phyloP scores from a whole-genome alignment of 1,139 yeast species.

The Candida sp. region DNA sequence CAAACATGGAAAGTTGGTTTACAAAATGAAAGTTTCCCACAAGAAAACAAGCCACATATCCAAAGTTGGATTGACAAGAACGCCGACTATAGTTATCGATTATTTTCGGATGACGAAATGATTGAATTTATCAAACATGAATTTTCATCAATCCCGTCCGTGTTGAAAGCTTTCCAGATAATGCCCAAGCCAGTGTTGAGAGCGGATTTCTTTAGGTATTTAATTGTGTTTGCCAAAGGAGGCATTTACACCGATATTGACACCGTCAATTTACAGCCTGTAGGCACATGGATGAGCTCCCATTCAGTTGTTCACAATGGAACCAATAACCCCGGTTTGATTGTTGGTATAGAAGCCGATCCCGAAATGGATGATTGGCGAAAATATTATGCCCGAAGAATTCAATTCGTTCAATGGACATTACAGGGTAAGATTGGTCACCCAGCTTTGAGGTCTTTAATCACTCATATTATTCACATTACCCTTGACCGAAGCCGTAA shows the following conservation, averaged over 20 bases:
- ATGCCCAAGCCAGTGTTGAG: slow-evolving; percentile 76
- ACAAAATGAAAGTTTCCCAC: slow-evolving; percentile 50
- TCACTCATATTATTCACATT: slow-evolving; percentile 71
- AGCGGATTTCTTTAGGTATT: slow-evolving; percentile 86
- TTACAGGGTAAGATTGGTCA: slow-evolving; percentile 86
- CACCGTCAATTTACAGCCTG: slow-evolving; percentile 45
- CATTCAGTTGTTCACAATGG: slow-evolving; percentile 21
- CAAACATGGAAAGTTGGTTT: slow-evolving; percentile 86
- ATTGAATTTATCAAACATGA: slow-evolving; percentile 57
- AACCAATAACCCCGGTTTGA: slow-evolving; percentile 57
- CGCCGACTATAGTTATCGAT: slow-evolving; percentile 62
- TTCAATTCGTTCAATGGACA: slow-evolving; percentile 71
- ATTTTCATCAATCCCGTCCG: slow-evolving; percentile 69
- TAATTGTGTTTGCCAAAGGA: slow-evolving; percentile 79
- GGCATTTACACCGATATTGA: slow-evolving; percentile 91
- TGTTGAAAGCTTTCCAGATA: slow-evolving; percentile 65
- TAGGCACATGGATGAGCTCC: slow-evolving; percentile 32
- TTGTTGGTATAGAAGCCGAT: slow-evolving; percentile 87
- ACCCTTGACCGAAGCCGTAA: slow-evolving; percentile 42
- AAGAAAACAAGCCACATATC: slow-evolving; percentile 34
- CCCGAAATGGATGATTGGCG: slow-evolving; percentile 79
- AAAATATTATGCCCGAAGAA: slow-evolving; percentile 61
- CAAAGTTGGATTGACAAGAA: slow-evolving; percentile 57
- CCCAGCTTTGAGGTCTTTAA: slow-evolving; percentile 77
- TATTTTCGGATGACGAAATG: slow-evolving; percentile 69